A percentile compares a stretch with the other conserved stretches of the same genome.
Conservation (phyloP, 2,329 filamentous ascomycete species). For the Alternaria sp. region DNA sequence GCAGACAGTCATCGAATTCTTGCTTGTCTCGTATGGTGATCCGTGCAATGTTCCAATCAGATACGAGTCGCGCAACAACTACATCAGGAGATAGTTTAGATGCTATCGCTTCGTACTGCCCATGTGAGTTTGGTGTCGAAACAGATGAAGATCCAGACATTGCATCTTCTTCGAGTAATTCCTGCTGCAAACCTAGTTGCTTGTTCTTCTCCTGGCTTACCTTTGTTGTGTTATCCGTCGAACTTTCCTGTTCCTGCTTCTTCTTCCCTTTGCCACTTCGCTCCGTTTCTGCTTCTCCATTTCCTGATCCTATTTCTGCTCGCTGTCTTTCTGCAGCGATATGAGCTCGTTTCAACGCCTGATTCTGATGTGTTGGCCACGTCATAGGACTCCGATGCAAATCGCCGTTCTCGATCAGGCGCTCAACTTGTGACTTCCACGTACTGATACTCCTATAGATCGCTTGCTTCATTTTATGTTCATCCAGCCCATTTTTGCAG, state of each 20-base stretch:
- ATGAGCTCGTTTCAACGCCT: neutral
- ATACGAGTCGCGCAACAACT: neutral
- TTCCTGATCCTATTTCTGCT: fast-evolving
- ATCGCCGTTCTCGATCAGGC: neutral
- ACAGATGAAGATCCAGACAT: neutral
- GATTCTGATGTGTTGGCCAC: neutral
- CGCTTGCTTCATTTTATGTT: neutral
- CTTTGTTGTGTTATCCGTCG: neutral
- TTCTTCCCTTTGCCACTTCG: neutral
- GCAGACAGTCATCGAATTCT: neutral
- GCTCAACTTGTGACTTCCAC: neutral
- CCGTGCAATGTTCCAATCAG: neutral
- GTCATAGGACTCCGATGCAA: neutral
- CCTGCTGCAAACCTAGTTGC: neutral
- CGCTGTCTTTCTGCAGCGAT: neutral
- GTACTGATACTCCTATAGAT: neutral
- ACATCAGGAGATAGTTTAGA: neutral
- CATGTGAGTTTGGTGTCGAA: too few relatives aligned
- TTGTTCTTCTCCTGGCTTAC: neutral
- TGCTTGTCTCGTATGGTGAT: neutral
- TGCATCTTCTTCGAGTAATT: neutral
- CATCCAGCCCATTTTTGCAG: neutral
- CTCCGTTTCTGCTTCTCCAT: neutral
- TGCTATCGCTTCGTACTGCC: fast-evolving
- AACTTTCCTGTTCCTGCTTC: neutral